Percentiles rank a stretch among this genome's conserved stretches.
These are phyloP conservation scores for Xylariaceae sp. DNA, from an alignment of 2,329 filamentous ascomycete species.

Conservation along the genomic window DNA sequence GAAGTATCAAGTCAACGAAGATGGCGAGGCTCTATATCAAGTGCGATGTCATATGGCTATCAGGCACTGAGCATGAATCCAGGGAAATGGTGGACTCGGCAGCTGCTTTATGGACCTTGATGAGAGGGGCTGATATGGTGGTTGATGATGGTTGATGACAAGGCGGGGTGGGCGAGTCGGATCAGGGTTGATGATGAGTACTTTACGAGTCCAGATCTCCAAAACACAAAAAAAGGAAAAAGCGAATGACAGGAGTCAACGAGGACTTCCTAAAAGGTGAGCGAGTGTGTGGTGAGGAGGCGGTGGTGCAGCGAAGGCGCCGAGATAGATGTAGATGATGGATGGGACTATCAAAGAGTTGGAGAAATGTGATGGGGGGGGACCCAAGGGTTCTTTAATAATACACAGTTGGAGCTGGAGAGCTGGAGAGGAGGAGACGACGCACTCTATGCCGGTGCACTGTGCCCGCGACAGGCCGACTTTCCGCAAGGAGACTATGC, in stretches of 20 bases:
- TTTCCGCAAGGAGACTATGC: too few relatives aligned
- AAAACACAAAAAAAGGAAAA: constrained; percentile 50
- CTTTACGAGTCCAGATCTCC: constrained; percentile 32
- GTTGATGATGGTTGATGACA: constrained; percentile 9
- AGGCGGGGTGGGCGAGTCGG: constrained; percentile 16
- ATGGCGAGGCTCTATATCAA: constrained; percentile 16
- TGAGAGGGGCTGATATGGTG: constrained; percentile 12
- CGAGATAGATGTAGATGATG: constrained; percentile 31
- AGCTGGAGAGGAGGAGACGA: background rate
- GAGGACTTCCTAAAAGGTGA: constrained; percentile 64
- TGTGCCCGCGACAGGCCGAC: constrained; percentile 14
- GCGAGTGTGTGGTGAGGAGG: constrained; percentile 44
- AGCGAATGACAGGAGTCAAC: constrained; percentile 73
- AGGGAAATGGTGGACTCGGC: constrained; percentile 1
- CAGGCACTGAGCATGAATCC: constrained; percentile 13
- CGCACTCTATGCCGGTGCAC: constrained; percentile 5
- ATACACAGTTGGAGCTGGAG: constrained; percentile 8
- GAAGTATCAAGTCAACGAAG: constrained; percentile 22
- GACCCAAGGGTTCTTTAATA: constrained; percentile 29
- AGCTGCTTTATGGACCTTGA: constrained; percentile 9
- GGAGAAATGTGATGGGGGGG: constrained; percentile 27
- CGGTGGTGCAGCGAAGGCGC: constrained; percentile 35
- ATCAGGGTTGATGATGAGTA: constrained; percentile 26
- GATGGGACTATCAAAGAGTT: constrained; percentile 27
- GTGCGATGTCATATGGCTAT: constrained; percentile 19